Evolutionary conservation across 768 basidiomycete genomes (phyloP).

Genomic region (Glaciozyma antarctica): DNA sequence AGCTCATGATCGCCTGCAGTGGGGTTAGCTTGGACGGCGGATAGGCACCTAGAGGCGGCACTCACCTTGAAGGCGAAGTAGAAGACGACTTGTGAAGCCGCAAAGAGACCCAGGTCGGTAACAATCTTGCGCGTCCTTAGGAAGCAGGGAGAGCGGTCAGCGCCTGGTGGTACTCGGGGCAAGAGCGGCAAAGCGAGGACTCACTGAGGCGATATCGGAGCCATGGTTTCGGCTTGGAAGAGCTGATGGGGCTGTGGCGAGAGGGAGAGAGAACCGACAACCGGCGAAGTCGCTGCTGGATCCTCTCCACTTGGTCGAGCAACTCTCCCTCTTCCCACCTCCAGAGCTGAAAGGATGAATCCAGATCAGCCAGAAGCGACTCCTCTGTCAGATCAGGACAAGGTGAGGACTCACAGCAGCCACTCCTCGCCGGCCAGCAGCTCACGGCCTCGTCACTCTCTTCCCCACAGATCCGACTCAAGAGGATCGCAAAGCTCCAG

Average conservation of each 20-base stretch:
- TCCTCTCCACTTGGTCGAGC: too few relatives aligned
- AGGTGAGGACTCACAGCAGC: not conserved
- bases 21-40: not conserved
- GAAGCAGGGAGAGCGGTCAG: too few relatives aligned
- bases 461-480: slow-evolving; percentile 65
- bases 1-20: slow-evolving; percentile 38
- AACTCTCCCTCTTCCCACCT: too few relatives aligned
- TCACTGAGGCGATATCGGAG: too few relatives aligned
- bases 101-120: slow-evolving; percentile 5
- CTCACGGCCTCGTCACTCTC: not conserved
- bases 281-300: too few relatives aligned
- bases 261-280: too few relatives aligned
- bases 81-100: slow-evolving; percentile 37
- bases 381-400: slow-evolving; percentile 3
- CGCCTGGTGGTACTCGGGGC: too few relatives aligned
- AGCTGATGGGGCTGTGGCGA: too few relatives aligned
- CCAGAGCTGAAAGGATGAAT: not conserved
- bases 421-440: not conserved
- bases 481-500: slow-evolving; percentile 71
- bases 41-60: not conserved
- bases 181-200: too few relatives aligned
- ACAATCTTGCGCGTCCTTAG: too few relatives aligned
- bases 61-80: slow-evolving; percentile 39
- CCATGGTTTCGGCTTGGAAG: too few relatives aligned
- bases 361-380: not conserved